A percentile compares a stretch with the other conserved stretches of the same genome.
These are phyloP conservation scores for Phialemoniopsis sp. DNA, from an alignment of 2,329 filamentous ascomycete species.

Conservation along the genomic window DNA sequence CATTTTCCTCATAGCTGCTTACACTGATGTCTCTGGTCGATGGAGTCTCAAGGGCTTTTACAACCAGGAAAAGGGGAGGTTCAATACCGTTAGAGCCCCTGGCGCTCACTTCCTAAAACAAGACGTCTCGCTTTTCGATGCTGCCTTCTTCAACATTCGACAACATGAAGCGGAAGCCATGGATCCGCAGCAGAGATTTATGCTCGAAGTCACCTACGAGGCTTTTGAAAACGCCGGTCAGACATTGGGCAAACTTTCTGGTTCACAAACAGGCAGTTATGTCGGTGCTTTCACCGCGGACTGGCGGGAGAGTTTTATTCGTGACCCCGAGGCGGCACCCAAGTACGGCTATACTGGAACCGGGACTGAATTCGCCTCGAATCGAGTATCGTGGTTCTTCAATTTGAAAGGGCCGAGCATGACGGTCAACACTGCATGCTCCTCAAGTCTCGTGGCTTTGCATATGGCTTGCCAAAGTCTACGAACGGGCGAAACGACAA, in stretches of 20 bases:
- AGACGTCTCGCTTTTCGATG: no score
- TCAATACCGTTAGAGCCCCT: no score
- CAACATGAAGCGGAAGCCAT: slow-evolving; percentile 41
- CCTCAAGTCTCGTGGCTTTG: slow-evolving; percentile 32
- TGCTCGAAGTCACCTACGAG: neutral
- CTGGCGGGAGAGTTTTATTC: neutral
- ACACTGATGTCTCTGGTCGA: no score
- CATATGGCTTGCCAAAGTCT: slow-evolving; percentile 32
- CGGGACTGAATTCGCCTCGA: no score
- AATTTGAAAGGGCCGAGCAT: slow-evolving; percentile 35
- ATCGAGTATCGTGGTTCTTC: slow-evolving; percentile 35
- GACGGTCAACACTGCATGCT: slow-evolving; percentile 41
- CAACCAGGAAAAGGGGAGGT: no score
- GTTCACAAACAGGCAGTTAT: neutral
- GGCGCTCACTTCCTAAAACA: no score
- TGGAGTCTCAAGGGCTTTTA: no score
- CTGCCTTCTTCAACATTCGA: slow-evolving; percentile 66
- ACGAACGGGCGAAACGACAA: no score
- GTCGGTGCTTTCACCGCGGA: slow-evolving; percentile 1
- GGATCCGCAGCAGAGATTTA: neutral
- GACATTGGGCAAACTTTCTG: neutral
- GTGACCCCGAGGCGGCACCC: neutral
- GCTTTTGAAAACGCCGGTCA: neutral
- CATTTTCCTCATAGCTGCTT: no score
- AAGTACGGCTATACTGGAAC: neutral